These are phyloP conservation scores for Tetraselmis chui DNA, from an alignment of 139 green algal species.

Conservation along the genomic window DNA sequence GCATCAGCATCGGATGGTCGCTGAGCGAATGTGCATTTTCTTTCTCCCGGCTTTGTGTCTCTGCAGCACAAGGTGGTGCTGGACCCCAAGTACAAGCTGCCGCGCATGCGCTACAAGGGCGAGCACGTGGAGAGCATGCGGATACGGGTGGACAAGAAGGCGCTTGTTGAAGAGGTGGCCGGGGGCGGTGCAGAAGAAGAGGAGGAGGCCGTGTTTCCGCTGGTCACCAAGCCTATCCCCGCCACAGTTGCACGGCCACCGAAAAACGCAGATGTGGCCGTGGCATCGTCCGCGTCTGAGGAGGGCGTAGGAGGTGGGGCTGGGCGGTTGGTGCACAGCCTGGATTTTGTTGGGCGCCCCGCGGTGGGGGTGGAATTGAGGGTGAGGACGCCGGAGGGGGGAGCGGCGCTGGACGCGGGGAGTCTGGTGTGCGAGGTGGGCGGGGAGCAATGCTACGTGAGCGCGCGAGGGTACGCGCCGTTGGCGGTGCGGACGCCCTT, in stretches of 20 bases:
- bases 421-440: background rate
- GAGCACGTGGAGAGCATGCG: conserved; percentile 28
- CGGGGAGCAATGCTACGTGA: background rate
- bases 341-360: conserved; percentile 26
- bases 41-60: no score
- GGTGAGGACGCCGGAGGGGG: conserved; percentile 3
- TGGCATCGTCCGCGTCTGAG: background rate
- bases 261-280: no score
- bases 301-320: no score
- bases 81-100: conserved; percentile 66
- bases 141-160: conserved; percentile 30
- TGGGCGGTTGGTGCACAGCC: background rate
- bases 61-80: conserved; percentile 39
- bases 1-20: no score
- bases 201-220: conserved; percentile 37
- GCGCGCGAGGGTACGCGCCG: background rate
- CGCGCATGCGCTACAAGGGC: conserved; percentile 76
- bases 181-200: conserved; percentile 10
- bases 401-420: background rate
- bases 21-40: no score
- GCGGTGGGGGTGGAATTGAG: conserved; percentile 24
- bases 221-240: conserved; percentile 25
- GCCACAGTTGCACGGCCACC: background rate
- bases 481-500: background rate
- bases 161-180: conserved; percentile 35